Base-by-base conservation (phyloP, 2,329 filamentous ascomycete genomes). In the Fusarium mundagurra region DNA sequence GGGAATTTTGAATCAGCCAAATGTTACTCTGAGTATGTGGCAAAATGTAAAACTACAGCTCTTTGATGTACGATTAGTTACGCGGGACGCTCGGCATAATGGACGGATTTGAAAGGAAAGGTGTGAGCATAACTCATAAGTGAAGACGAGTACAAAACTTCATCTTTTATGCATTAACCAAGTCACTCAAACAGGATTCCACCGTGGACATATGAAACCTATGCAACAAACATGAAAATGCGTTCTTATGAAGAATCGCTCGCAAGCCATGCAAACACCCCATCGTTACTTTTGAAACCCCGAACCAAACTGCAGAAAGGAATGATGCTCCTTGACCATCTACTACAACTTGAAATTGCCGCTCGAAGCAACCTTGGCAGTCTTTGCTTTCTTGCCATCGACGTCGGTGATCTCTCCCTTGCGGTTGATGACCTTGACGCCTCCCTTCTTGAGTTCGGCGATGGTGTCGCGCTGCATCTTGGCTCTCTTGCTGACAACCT, bases 341-440 rank as follows among this genome's bases (percentile, higher is more conserved):
- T 86, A 93, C 73, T 86, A 93, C 76, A 93, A 80, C 86, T 93
- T 93, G 79, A 88, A 92, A 67, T 84, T 87, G 67, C 88, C 87
- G 67, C 90, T 89, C 57, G 86, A 87, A 47, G 84, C 81, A n/a
- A 83, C 81, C 80, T 85, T 87, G 41, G 82, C 83, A 50, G 83
- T 86, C 81, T 87, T 87, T 48, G 92, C 88, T 85, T 93, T 92
- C 79, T 93, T 94, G 36, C 95, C 95, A 76, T 96, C 91, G 39
- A 98, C 89, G 84, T 97, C 93, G 24, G 92, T 92, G 62, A 98
- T 85, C 82, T 95, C 92, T 60, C 96, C 96, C 86, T 94, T 95
- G 84, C 93, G 93, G 72, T 95, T 95, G 84, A 98, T 96, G 69
- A 98, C 90, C 87, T 93, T 96, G 77, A 98, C 96, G 69, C 94